Conservation (phyloP, 2,329 filamentous ascomycete species). For the Chaetomium sp. region DNA sequence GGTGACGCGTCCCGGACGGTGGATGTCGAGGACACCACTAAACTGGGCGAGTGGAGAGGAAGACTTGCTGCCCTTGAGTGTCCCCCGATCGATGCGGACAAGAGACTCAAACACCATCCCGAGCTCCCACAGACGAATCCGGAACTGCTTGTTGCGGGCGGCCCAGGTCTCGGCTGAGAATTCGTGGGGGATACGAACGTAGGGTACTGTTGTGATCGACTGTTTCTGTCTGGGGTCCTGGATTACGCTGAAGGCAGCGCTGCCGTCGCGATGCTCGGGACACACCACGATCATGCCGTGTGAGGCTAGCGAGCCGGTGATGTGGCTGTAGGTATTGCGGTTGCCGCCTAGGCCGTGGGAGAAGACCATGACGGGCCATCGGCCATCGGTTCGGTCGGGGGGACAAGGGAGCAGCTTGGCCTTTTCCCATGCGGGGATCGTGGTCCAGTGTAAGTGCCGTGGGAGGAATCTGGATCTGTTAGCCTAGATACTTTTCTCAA, state of each 20-base stretch:
- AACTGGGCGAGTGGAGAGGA: slow-evolving; percentile 52
- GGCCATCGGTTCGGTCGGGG: slow-evolving; percentile 32
- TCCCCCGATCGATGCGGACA: slow-evolving; percentile 53
- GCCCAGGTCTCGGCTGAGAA: slow-evolving; percentile 59
- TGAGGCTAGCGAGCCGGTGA: slow-evolving; percentile 71
- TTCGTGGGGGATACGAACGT: slow-evolving; percentile 49
- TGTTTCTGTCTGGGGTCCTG: slow-evolving; percentile 47
- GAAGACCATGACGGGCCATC: slow-evolving; percentile 80
- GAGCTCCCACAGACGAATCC: slow-evolving; percentile 73
- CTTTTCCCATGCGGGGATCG: slow-evolving; percentile 67
- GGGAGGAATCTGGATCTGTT: slow-evolving; percentile 48
- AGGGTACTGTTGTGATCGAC: slow-evolving; percentile 39
- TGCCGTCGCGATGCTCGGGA: slow-evolving; percentile 78
- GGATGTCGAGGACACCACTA: slow-evolving; percentile 55
- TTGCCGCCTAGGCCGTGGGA: slow-evolving; percentile 79
- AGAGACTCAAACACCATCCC: slow-evolving; percentile 64
- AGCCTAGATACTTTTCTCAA: background rate
- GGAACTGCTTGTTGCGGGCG: slow-evolving; percentile 63
- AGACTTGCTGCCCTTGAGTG: slow-evolving; percentile 45
- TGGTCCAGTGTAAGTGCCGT: slow-evolving; percentile 64
- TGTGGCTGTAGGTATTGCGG: slow-evolving; percentile 78
- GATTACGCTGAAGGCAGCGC: slow-evolving; percentile 66
- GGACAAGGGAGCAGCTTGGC: slow-evolving; percentile 52
- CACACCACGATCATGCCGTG: slow-evolving; percentile 76
- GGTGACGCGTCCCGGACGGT: slow-evolving; percentile 63